Conservation (phyloP, 805 yeast genomes). For the Tanozyma kutaoensis region DNA sequence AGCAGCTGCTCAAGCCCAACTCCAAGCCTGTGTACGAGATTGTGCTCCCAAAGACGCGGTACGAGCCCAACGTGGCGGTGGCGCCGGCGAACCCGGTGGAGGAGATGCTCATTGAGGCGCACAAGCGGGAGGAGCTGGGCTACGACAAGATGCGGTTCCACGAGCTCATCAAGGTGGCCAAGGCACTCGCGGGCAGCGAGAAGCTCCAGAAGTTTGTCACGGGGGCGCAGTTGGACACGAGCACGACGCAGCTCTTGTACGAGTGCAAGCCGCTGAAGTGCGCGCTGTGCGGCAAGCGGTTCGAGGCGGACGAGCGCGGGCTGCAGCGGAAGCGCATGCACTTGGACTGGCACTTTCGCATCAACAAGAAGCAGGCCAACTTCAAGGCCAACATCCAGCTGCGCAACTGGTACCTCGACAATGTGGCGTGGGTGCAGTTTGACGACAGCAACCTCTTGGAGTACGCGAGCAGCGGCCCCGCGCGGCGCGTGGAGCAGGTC, state of each 20-base stretch:
- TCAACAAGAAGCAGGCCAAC: constrained; percentile 53
- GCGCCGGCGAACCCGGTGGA: constrained; percentile 5
- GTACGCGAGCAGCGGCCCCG: constrained; percentile 8
- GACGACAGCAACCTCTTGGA: constrained; percentile 46
- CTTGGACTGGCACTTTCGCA: constrained; percentile 93
- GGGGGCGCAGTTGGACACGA: constrained; percentile 18
- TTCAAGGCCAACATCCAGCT: constrained; percentile 38
- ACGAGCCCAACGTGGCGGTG: constrained; percentile 2
- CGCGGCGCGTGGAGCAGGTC: too few relatives aligned
- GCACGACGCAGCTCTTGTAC: constrained; percentile 29
- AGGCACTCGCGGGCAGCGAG: constrained; percentile 3
- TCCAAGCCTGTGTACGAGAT: constrained; percentile 19
- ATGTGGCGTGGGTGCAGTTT: constrained; percentile 59
- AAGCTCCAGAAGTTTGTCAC: constrained; percentile 24
- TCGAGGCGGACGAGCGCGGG: constrained; percentile 47
- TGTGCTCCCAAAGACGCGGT: constrained; percentile 18
- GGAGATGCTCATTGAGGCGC: constrained; percentile 5
- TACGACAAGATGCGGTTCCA: constrained; percentile 20
- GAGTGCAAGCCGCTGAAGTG: constrained; percentile 68
- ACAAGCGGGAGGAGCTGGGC: constrained; percentile 7
- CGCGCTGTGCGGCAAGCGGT: constrained; percentile 81
- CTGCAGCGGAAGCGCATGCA: constrained; percentile 45
- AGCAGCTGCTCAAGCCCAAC: constrained; percentile 27
- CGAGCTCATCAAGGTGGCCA: constrained; percentile 15
- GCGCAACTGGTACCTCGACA: constrained; percentile 72